Base-by-base conservation (phyloP, 108 stramenopile genomes). In the Discostella pseudostelligera region DNA sequence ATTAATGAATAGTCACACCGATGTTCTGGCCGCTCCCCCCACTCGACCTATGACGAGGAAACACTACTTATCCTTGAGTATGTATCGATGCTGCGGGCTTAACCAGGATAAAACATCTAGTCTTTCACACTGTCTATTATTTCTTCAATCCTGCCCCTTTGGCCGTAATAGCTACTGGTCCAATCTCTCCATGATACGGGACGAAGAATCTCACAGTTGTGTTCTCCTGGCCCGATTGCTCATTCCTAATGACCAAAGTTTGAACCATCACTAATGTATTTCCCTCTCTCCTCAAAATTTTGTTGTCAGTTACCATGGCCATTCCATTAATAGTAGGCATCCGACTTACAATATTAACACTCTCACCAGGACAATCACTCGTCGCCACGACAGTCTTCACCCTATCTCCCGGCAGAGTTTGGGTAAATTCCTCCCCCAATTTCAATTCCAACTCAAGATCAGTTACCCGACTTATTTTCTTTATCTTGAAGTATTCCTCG, bases 251-350 rank as follows among this genome's bases (percentile, higher is more conserved):
- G 16, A 83, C 80, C 64, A 93, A 60, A 39, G 78, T 80, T 71
- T 93, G 92, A 8, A 86, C 65, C 58, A 90, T 39, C 4, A 90
- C 64, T 39, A 83, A 57, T 22, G 49, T 19, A 61, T 69, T 65
- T 53, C 57, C 75, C 39, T 86, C 85, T 45, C 87, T 81, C 29
- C 71, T 26, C 35, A 89, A 56, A 46, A 65, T 71, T 53, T 93
- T 93, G 32, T 72, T 67, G 63, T 93, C 92, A 19, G 75, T 70
- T 2, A 93, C 92, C 45, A 62, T 72, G 0, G 92, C 92, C 62
- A 87, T 69, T 0, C 88, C 92, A 79, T 93, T 93, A 62, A 93
- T 81, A 4, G 92, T 93, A 10, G 79, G 74, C 72, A 93, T 79
- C 24, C 87, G 71, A 19, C 82, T 84, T 32, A 77, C 54, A 45